Percentiles rank a stretch among this genome's conserved stretches.
Conservation (phyloP, 2,329 filamentous ascomycete genomes). For the Hymenoscyphus scutula region DNA sequence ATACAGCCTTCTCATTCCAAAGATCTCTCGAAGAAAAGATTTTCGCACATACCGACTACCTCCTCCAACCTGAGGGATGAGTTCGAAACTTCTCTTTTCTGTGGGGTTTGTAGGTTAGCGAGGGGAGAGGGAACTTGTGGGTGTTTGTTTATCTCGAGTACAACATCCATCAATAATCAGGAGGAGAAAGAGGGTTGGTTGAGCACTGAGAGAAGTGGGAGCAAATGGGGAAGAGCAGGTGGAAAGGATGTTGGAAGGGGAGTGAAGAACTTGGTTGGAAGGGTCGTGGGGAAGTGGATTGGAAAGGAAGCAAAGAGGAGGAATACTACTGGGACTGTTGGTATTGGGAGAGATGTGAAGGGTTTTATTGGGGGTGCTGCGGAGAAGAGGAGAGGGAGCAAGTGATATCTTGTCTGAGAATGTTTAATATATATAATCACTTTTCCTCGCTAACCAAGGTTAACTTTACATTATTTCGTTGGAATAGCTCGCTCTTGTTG, state of each 20-base stretch:
- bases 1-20: no score
- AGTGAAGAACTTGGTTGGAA: not conserved
- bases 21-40: not conserved
- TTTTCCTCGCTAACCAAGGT: no score
- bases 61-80: not conserved
- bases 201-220: not conserved
- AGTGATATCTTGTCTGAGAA: not conserved
- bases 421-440: not conserved
- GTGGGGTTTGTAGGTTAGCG: not conserved
- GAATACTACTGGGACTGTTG: not conserved
- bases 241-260: not conserved
- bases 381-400: not conserved
- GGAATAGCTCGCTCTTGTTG: no score
- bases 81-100: not conserved
- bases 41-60: not conserved
- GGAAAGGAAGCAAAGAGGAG: not conserved
- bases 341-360: not conserved
- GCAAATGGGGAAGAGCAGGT: not conserved
- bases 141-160: not conserved
- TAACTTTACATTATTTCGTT: no score
- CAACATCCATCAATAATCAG: not conserved
- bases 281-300: not conserved
- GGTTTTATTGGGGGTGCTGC: not conserved
- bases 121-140: not conserved
- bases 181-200: not conserved